These are phyloP conservation scores for Ceratocystis albifundus DNA, from an alignment of 2,329 filamentous ascomycete genomes.

Conservation along the genomic window DNA sequence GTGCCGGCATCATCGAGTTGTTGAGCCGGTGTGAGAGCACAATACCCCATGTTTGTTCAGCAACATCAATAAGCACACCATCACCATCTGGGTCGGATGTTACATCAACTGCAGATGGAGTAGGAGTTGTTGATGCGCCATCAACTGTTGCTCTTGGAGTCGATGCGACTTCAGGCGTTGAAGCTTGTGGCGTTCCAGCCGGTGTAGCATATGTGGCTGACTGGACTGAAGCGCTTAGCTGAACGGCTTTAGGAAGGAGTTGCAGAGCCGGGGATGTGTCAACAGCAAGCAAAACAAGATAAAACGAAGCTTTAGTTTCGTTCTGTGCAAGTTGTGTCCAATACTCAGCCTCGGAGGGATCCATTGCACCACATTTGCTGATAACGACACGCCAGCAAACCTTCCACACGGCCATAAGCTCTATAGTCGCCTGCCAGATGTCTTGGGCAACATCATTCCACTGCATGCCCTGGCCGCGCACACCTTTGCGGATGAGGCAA, in stretches of 20 bases:
- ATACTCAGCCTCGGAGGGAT: slow-evolving; percentile 50
- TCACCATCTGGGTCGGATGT: slow-evolving; percentile 46
- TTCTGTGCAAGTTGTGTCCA: slow-evolving; percentile 45
- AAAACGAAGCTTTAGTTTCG: slow-evolving; percentile 42
- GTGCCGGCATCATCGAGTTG: slow-evolving; percentile 45
- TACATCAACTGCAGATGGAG: slow-evolving; percentile 28
- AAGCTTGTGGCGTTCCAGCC: slow-evolving; percentile 54
- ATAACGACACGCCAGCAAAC: slow-evolving; percentile 70
- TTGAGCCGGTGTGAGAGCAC: slow-evolving; percentile 55
- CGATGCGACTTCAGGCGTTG: slow-evolving; percentile 49
- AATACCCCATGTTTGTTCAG: slow-evolving; percentile 66
- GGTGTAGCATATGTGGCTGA: slow-evolving; percentile 46
- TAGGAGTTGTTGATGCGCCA: slow-evolving; percentile 34
- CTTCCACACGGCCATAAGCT: slow-evolving; percentile 57
- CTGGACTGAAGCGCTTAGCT: slow-evolving; percentile 32
- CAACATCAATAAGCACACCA: slow-evolving; percentile 57
- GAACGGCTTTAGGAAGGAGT: slow-evolving; percentile 45
- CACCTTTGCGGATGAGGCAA: slow-evolving; percentile 51
- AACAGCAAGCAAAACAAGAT: slow-evolving; percentile 50
- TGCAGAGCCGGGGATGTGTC: slow-evolving; percentile 54
- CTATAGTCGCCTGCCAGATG: slow-evolving; percentile 66
- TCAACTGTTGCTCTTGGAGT: slow-evolving; percentile 51
- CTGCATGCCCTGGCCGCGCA: slow-evolving; percentile 37
- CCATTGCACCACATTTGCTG: slow-evolving; percentile 58
- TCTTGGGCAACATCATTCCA: slow-evolving; percentile 58